A percentile compares a stretch with the other conserved stretches of the same genome.
Conservation (phyloP, 345 rosid species). For the Linum trigynum region DNA sequence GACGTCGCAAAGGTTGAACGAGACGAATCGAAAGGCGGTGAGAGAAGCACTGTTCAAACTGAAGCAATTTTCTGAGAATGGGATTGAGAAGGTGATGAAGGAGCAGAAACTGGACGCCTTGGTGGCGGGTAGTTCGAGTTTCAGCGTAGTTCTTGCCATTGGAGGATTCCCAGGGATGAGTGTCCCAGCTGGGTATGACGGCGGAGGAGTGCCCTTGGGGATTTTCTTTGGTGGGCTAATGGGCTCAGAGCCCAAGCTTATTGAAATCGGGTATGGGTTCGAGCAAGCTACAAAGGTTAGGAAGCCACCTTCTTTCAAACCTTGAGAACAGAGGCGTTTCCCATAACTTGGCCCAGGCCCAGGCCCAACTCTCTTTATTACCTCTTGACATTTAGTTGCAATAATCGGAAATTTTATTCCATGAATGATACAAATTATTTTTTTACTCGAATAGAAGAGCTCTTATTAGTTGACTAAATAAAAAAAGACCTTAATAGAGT, state of each 20-base stretch:
- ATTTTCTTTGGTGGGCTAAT: conserved; percentile 53
- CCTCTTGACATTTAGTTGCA: no score
- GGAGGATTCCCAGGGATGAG: conserved; percentile 64
- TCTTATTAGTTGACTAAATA: no score
- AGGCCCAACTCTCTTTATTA: no score
- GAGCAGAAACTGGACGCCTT: conserved; percentile 45
- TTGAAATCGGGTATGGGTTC: conserved; percentile 60
- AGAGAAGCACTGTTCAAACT: conserved; percentile 23
- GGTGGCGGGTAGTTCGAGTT: conserved; percentile 22
- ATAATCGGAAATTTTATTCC: no score
- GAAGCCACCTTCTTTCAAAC: conserved; percentile 40
- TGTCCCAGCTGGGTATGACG: conserved; percentile 55
- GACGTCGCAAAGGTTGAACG: conserved; percentile 34
- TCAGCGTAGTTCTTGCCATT: conserved; percentile 34
- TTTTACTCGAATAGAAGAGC: no score
- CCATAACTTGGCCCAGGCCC: no score
- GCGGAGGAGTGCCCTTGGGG: conserved; percentile 48
- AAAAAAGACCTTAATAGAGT: no score
- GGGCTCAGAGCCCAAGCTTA: conserved; percentile 56
- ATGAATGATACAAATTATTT: no score
- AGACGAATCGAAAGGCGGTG: conserved; percentile 20
- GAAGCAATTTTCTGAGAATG: conserved; percentile 27
- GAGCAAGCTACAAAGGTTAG: conserved; percentile 58
- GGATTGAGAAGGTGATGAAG: conserved; percentile 47
- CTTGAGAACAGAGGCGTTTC: conserved; percentile 8